Evolutionary conservation across 495 filamentous ascomycete genomes (phyloP), one percentile per base, ranked within the genome.

Genomic region (Pyronema omphalodes): DNA sequence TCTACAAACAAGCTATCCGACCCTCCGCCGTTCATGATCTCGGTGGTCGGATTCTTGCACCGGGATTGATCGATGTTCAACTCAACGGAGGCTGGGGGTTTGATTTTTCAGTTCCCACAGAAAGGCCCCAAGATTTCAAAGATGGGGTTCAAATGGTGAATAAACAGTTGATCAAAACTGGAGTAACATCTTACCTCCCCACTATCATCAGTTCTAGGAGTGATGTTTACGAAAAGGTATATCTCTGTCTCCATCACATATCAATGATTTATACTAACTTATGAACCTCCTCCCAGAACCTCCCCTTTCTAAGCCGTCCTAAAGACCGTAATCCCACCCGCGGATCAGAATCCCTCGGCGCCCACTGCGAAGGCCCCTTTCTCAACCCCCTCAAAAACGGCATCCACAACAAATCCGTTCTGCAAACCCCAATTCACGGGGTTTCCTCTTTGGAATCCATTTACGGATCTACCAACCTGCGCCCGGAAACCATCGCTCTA

Each of bases 281-380:
- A 5, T 29, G 23, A 5, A 29, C 5, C 2, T 1, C 23, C 5
- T 29, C 1, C 23, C 23, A 29, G 23, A 29, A 29, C 23, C 23
- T 29, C 23, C 23, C 23, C 23, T 29, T 29, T 5, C 23, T 29
- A 29, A 29, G 23, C 23, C 23, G 5, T 2, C 23, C 23, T 5
- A 29, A 29, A 29, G 23, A 29, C 40, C 23, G 19, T 29, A 34
- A 49, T 12, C 37, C 14, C 6, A 5, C 14, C 29, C 73, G 79
- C 51, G 86, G 86, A 54, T 75, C 84, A 35, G 84, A 88, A 65
- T 85, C 82, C 0, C 77, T 93, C 5, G 86, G 85, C 3, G 86
- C 85, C 4, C 86, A 93, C 61, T 77, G 79, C 61, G 86, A 93
- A 72, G 86, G 86, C 0, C 86, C 86, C 0, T 93, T 88, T 70